phyloP scores from a whole-genome alignment of 768 basidiomycete genomes.

The Fistulinella prunicolor region DNA sequence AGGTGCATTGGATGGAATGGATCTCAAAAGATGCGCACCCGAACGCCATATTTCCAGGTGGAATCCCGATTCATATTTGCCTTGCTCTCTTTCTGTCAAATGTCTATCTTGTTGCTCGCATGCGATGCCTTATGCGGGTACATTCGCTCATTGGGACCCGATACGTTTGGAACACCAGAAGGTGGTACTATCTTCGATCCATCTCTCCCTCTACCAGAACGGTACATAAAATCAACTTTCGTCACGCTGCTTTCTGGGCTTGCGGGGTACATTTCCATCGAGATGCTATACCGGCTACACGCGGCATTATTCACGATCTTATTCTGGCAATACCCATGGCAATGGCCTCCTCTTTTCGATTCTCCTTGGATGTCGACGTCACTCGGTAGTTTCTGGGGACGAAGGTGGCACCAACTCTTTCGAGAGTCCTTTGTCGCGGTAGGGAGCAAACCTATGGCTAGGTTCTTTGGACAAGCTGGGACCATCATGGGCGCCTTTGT shows the following conservation, averaged over 20 bases:
- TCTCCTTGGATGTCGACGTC: slow-evolving; percentile 57
- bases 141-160: slow-evolving; percentile 33
- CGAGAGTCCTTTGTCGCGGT: slow-evolving; percentile 52
- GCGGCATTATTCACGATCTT: slow-evolving; percentile 45
- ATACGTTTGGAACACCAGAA: slow-evolving; percentile 33
- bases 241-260: slow-evolving; percentile 45
- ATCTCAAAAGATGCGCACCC: slow-evolving; percentile 11
- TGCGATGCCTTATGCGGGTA: slow-evolving; percentile 4
- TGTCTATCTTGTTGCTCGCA: neutral
- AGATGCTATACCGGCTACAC: slow-evolving; percentile 39
- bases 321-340: slow-evolving; percentile 45
- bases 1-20: slow-evolving; percentile 29
- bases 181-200: slow-evolving; percentile 40
- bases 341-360: slow-evolving; percentile 66
- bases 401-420: slow-evolving; percentile 69
- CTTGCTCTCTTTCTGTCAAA: slow-evolving; percentile 14
- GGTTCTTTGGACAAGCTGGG: slow-evolving; percentile 50
- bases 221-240: slow-evolving; percentile 42
- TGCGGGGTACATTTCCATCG: slow-evolving; percentile 44
- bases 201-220: slow-evolving; percentile 29
- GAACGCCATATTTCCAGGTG: slow-evolving; percentile 11
- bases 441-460: slow-evolving; percentile 47
- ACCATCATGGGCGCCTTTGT: slow-evolving; percentile 56
- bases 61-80: slow-evolving; percentile 21
- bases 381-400: slow-evolving; percentile 59